These are phyloP conservation scores for Ceratobasidium sp. DNA, from an alignment of 1,284 basidiomycete genomes.

Conservation along the genomic window DNA sequence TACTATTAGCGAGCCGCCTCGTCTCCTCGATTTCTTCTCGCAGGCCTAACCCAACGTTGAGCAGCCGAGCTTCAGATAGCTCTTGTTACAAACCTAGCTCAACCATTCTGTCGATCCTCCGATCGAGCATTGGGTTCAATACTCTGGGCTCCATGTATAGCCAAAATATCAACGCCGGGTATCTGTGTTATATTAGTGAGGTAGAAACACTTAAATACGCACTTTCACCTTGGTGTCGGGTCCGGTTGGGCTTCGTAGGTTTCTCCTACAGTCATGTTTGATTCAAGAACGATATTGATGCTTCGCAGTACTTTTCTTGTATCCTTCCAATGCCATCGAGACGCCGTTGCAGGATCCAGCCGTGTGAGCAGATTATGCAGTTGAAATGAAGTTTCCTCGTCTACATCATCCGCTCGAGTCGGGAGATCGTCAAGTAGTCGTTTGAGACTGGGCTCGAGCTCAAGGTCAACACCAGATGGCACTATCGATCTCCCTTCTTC, in stretches of 20 bases:
- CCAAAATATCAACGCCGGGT: conserved; percentile 90
- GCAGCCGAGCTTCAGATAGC: too few relatives aligned
- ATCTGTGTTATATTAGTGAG: conserved; percentile 57
- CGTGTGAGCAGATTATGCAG: conserved; percentile 72
- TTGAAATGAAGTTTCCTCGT: conserved; percentile 63
- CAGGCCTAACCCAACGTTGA: conserved; percentile 70
- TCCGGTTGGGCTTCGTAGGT: conserved; percentile 10
- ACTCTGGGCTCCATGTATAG: conserved; percentile 77
- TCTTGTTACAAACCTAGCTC: conserved; percentile 58
- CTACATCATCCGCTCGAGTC: conserved; percentile 56
- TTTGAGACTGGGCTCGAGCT: conserved; percentile 59
- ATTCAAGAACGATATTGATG: conserved; percentile 79
- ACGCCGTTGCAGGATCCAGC: conserved; percentile 80
- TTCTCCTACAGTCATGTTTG: conserved; percentile 40
- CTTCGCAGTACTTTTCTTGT: conserved; percentile 87
- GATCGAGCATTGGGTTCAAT: conserved; percentile 75
- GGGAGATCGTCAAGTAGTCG: conserved; percentile 64
- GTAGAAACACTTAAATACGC: background rate
- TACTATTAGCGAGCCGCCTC: conserved; percentile 50
- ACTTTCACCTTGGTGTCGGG: conserved; percentile 34
- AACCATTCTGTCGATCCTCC: conserved; percentile 89
- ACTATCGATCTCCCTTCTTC: conserved; percentile 40
- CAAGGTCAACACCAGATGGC: conserved; percentile 50
- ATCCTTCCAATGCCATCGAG: conserved; percentile 95
- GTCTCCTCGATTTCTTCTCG: conserved; percentile 77